Evolutionary conservation across 768 basidiomycete species (phyloP), one percentile per base, ranked within the genome.

Genomic region (Trametes gibbosa): DNA sequence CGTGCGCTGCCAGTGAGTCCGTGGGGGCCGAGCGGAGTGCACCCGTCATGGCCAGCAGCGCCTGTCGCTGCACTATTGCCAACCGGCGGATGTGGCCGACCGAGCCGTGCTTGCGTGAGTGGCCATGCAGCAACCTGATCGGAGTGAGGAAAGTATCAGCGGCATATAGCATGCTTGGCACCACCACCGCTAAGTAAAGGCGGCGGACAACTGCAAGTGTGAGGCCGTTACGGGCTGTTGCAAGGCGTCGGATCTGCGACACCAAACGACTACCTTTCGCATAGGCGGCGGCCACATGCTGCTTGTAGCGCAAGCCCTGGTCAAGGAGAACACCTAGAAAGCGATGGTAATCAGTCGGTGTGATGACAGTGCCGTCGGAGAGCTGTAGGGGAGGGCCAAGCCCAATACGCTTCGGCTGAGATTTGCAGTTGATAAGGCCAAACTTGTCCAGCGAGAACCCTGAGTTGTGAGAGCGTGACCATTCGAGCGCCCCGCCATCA

Each of bases 291-390:
- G 46, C 64, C 23, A 27, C 53, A 41, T 65, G 63, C 54, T 45
- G 63, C 16, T 66, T 58, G 63, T 68, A 77, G 0, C 60, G 21
- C 8, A 77, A 59, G 27, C 66, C 65, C 1, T 68, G 53, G 61
- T 77, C 74, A 0, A 75, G 23, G 8, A 64, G 39, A 0, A 77
- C 58, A 0, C 75, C 76, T 0, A 77, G 67, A 50, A 72, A 72
- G 25, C 68, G 70, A 52, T 67, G 62, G 0, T 58, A 37, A 7
- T 24, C 29, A 6, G 29, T 2, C 9, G 54, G n/a, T 13, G 68
- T 55, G 14, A 60, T 42, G 46, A 72, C 68, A 17, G 48, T 53
- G 25, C 65, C 46, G 0, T 47, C 34, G 1, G 52, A 50, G 5
- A 73, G 61, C 13, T 19, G 21, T 5, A 66, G 41, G 6, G 45